A percentile compares a stretch with the other conserved stretches of the same genome.
phyloP scores from a whole-genome alignment of 306 rosid species.

The Quercus variabilis region DNA sequence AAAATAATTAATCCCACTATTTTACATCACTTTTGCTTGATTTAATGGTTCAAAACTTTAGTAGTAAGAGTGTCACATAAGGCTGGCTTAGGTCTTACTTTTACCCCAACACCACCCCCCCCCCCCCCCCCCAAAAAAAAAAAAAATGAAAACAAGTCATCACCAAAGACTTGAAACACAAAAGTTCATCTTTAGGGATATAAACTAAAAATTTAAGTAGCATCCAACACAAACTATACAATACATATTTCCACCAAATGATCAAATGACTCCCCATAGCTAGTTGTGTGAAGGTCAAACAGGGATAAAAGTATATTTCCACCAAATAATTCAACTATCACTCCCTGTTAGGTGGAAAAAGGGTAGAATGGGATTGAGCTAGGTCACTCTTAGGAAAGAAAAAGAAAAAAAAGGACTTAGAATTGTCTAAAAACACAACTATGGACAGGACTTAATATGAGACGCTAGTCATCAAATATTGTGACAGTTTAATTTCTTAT shows the following conservation, averaged over 20 bases:
- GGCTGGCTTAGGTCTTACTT: neutral
- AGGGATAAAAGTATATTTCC: neutral
- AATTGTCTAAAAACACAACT: neutral
- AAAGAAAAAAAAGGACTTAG: neutral
- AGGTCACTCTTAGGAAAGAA: neutral
- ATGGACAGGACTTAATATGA: neutral
- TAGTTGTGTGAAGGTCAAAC: neutral
- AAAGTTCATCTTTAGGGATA: neutral
- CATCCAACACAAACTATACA: constrained; percentile 1
- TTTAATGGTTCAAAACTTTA: neutral
- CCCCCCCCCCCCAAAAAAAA: too few relatives aligned
- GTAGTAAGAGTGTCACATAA: neutral
- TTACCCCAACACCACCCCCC: rapidly evolving
- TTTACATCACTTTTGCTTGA: neutral
- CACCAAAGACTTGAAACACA: neutral
- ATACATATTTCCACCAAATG: neutral
- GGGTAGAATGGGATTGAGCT: neutral
- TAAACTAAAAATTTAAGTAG: neutral
- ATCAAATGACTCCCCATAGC: neutral
- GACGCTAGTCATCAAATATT: neutral
- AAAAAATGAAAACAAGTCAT: neutral
- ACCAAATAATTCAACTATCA: too few relatives aligned
- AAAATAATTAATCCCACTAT: neutral
- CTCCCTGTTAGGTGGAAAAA: neutral
- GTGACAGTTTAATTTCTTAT: neutral